Base-by-base conservation (phyloP, 495 filamentous ascomycete genomes). In the Pseudevernia furfuracea region DNA sequence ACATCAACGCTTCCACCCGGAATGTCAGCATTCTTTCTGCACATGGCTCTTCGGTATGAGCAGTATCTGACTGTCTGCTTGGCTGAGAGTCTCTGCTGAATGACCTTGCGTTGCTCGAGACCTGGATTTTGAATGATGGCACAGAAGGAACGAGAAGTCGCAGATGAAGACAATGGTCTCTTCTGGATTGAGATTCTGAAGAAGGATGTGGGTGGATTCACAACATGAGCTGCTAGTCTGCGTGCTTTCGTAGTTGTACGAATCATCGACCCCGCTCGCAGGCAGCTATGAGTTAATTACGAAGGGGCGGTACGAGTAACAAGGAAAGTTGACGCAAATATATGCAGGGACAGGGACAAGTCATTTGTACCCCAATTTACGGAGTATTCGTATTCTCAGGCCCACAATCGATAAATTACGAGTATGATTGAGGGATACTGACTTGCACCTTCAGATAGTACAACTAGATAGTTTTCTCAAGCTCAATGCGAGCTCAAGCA, bases 41-140 rank as follows among this genome's bases (percentile, higher is more conserved):
- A 76, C 78, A 79, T 79, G n/a, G 30, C 41, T 68, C 65, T 75
- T 65, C 70, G 74, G 61, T 78, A 71, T 58, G 78, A 81, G 70
- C 78, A 81, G 66, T 71, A 52, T 68, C 74, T 65, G 9, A 67
- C 34, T 41, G 41, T 56, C 34, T 64, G 62, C 25, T 38, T 59
- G 48, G 17, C 43, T 49, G 34, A 12, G 17, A 37, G 32, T 34
- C 34, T 64, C 15, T 52, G 57, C 15, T 28, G n/a, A 52, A 32
- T 14, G n/a, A 38, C 7, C 19, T 25, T 36, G 21, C 11, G 46
- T 4, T 44, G 39, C 39, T 53, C 34, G 43, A 39, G 11, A 28
- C 14, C 12, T 38, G 44, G 8, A 52, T 19, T 23, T 25, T 1
- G 30, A 41, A 4, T 41, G 9, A 52, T 37, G 3, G 23, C 39